A percentile compares a stretch with the other conserved stretches of the same genome.
phyloP scores from a whole-genome alignment of 306 rosid genomes.

The Neltuma alba region DNA sequence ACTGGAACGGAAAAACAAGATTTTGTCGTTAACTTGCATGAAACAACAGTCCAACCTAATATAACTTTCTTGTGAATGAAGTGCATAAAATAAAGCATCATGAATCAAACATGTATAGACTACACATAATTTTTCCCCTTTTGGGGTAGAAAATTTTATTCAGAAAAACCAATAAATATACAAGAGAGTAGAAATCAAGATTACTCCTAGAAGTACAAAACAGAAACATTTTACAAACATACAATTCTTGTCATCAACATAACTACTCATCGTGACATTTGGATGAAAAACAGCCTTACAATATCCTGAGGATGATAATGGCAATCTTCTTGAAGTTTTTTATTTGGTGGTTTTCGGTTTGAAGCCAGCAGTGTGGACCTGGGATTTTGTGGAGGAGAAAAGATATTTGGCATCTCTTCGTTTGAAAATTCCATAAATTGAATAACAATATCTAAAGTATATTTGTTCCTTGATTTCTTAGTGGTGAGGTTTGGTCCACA shows the following conservation, averaged over 20 bases:
- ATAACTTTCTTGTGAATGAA: not conserved
- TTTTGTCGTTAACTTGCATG: not conserved
- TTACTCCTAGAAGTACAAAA: not conserved
- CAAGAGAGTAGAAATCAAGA: not conserved
- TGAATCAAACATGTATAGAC: not conserved
- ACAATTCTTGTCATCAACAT: not conserved
- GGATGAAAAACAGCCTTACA: constrained; percentile 43
- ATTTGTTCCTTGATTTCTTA: not conserved
- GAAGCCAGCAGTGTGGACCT: not conserved
- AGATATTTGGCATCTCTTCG: not conserved
- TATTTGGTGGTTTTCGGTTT: not conserved
- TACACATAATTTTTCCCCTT: not conserved
- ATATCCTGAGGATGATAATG: constrained; percentile 38
- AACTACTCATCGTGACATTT: constrained; percentile 33
- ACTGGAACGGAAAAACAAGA: not conserved
- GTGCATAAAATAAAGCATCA: not conserved
- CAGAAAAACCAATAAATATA: not conserved
- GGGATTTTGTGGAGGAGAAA: not conserved
- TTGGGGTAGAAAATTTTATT: not conserved
- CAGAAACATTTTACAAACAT: not conserved
- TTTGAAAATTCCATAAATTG: not conserved
- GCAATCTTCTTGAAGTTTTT: constrained; percentile 34
- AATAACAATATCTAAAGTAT: not conserved
- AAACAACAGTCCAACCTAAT: not conserved
- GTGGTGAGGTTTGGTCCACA: constrained; percentile 4